These are phyloP conservation scores for Purpureocillium lavendulum DNA, from an alignment of 2,329 filamentous ascomycete genomes.

Conservation along the genomic window DNA sequence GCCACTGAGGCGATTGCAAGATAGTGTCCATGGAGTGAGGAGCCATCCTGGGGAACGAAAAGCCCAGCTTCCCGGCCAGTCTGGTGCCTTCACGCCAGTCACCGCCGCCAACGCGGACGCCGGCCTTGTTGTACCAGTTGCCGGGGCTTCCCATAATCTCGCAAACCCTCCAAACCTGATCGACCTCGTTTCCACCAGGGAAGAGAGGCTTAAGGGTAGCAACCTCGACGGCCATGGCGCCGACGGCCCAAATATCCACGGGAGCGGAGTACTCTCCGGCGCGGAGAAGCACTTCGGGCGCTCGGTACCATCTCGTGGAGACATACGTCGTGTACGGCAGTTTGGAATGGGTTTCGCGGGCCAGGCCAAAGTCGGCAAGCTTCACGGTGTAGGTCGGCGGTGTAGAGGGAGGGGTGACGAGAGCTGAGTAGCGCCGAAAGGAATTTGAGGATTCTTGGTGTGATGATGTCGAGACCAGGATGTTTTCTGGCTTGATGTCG, in stretches of 20 bases:
- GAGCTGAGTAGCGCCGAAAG: constrained; percentile 84
- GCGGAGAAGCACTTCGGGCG: constrained; percentile 85
- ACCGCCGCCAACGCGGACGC: constrained; percentile 79
- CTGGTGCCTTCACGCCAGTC: constrained; percentile 95
- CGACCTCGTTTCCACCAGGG: constrained; percentile 95
- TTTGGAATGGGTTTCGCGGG: constrained; percentile 94
- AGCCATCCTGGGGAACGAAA: constrained; percentile 99
- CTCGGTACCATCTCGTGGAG: constrained; percentile 95
- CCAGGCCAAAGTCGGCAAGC: constrained; percentile 95
- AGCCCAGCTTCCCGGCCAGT: constrained; percentile 90
- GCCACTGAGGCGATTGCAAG: constrained; percentile 85
- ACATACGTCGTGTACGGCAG: constrained; percentile 97
- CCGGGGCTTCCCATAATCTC: constrained; percentile 99
- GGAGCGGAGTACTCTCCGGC: constrained; percentile 96
- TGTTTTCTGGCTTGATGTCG: constrained; percentile 99
- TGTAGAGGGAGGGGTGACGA: constrained; percentile 91
- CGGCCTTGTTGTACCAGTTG: constrained; percentile 94
- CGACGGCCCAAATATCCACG: constrained; percentile 97
- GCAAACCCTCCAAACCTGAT: constrained; percentile 97
- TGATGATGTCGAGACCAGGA: constrained; percentile 86
- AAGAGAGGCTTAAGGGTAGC: constrained; percentile 95
- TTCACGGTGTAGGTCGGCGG: constrained; percentile 93
- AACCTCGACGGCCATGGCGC: constrained; percentile 97
- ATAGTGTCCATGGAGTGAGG: constrained; percentile 95
- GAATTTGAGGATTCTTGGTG: constrained; percentile 74